Conservation (phyloP, 2,329 filamentous ascomycete species). For the Westerdykella sp. region DNA sequence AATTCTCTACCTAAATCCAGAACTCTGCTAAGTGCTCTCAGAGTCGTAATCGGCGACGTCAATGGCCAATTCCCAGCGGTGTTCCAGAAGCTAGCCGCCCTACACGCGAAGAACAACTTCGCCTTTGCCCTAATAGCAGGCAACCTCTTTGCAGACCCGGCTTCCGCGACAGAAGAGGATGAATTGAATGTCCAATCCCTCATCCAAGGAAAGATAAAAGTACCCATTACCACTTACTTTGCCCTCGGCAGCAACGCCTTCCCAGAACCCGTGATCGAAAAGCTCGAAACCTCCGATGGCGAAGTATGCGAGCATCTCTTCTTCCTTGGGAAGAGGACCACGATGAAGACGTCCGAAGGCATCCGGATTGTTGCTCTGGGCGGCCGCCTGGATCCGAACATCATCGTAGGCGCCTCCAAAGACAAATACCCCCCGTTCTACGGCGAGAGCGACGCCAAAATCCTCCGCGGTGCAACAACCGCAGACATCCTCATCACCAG, state of each 20-base stretch:
- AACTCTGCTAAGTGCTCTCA: constrained; percentile 29
- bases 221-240: constrained; percentile 87
- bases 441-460: constrained; percentile 67
- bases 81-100: constrained; percentile 70
- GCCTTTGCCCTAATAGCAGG: constrained; percentile 78
- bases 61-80: constrained; percentile 70
- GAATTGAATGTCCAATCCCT: constrained; percentile 57
- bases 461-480: constrained; percentile 66
- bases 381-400: constrained; percentile 59
- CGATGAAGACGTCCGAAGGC: constrained; percentile 83
- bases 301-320: constrained; percentile 85
- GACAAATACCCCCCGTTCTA: constrained; percentile 74
- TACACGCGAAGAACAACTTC: constrained; percentile 86
- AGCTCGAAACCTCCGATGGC: constrained; percentile 61
- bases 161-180: constrained; percentile 45
- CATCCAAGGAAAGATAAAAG: constrained; percentile 61
- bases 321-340: constrained; percentile 76
- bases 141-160: constrained; percentile 64
- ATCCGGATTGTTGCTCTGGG: constrained; percentile 82
- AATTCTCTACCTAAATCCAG: not conserved
- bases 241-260: constrained; percentile 69
- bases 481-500: constrained; percentile 84
- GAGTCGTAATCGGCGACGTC: constrained; percentile 75
- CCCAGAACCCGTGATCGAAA: constrained; percentile 63
- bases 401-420: constrained; percentile 57